A percentile compares a stretch with the other conserved stretches of the same genome.
Evolutionary conservation across 768 basidiomycete genomes (phyloP).

Genomic region (Leccinum imitatum): DNA sequence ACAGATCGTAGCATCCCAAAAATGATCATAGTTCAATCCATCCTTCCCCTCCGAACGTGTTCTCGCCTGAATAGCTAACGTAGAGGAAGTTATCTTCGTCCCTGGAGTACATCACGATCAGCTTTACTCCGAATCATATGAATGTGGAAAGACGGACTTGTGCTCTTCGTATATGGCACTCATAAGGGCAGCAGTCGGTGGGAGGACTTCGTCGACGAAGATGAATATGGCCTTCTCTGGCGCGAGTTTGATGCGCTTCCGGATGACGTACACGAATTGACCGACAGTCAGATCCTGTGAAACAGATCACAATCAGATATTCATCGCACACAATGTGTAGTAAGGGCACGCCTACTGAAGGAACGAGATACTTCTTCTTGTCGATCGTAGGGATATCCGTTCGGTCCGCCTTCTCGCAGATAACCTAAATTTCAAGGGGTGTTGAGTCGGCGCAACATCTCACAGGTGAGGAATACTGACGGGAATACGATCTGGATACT

Average conservation of each 20-base stretch:
- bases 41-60: slow-evolving; percentile 73
- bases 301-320: slow-evolving; percentile 24
- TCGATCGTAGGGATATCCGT: slow-evolving; percentile 99
- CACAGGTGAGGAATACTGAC: slow-evolving; percentile 45
- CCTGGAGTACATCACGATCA: slow-evolving; percentile 46
- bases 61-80: slow-evolving; percentile 98
- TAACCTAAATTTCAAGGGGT: slow-evolving; percentile 60
- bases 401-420: slow-evolving; percentile 98
- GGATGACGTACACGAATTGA: slow-evolving; percentile 99
- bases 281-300: slow-evolving; percentile 91
- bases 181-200: slow-evolving; percentile 98
- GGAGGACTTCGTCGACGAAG: slow-evolving; percentile 98
- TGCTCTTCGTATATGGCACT: slow-evolving; percentile 99
- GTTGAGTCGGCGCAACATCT: slow-evolving; percentile 3
- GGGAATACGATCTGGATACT: slow-evolving; percentile 98
- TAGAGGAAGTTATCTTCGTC: slow-evolving; percentile 99
- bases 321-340: slow-evolving; percentile 17
- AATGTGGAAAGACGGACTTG: slow-evolving; percentile 63
- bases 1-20: slow-evolving; percentile 21
- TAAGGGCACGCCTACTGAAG: slow-evolving; percentile 63
- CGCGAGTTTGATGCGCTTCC: slow-evolving; percentile 99
- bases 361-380: slow-evolving; percentile 99
- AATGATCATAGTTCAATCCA: slow-evolving; percentile 34
- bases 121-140: slow-evolving; percentile 11
- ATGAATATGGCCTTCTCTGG: slow-evolving; percentile 99